Conservation (phyloP, 345 rosid genomes). For the Eutrema yunnanense region DNA sequence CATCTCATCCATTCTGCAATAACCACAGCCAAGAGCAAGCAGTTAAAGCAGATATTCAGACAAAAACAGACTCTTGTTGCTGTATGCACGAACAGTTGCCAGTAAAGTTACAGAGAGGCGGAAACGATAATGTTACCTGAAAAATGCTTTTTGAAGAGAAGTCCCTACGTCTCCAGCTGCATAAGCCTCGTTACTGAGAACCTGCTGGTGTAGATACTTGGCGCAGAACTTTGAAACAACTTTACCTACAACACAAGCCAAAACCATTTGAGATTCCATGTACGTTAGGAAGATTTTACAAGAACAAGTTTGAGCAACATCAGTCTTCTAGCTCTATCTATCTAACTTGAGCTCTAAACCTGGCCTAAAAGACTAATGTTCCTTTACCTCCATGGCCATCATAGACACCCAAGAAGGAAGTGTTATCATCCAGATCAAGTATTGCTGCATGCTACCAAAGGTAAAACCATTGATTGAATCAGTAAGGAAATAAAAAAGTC, state of each 20-base stretch:
- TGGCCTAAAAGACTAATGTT: background rate
- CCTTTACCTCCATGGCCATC: conserved; percentile 98
- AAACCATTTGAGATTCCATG: conserved; percentile 1
- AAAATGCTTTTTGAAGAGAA: conserved; percentile 53
- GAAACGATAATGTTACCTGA: conserved; percentile 35
- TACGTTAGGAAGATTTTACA: background rate
- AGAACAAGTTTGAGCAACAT: background rate
- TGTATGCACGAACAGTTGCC: background rate
- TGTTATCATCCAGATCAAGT: conserved; percentile 67
- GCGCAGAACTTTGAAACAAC: conserved; percentile 83
- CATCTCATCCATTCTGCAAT: conserved; percentile 80
- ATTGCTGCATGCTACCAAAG: conserved; percentile 75
- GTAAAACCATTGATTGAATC: background rate
- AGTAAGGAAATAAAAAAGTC: background rate
- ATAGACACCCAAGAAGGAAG: conserved; percentile 95
- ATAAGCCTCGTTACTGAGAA: conserved; percentile 56
- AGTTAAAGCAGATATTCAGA: background rate
- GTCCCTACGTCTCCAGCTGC: conserved; percentile 63
- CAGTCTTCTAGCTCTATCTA: background rate
- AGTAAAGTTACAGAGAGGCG: background rate
- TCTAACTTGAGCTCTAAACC: background rate
- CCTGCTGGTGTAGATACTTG: conserved; percentile 76
- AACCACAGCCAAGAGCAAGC: conserved; percentile 8
- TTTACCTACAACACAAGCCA: conserved; percentile 45
- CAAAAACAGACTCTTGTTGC: background rate